Conservation (phyloP, 2,329 filamentous ascomycete species). For the Scleromitrula shiraiana region DNA sequence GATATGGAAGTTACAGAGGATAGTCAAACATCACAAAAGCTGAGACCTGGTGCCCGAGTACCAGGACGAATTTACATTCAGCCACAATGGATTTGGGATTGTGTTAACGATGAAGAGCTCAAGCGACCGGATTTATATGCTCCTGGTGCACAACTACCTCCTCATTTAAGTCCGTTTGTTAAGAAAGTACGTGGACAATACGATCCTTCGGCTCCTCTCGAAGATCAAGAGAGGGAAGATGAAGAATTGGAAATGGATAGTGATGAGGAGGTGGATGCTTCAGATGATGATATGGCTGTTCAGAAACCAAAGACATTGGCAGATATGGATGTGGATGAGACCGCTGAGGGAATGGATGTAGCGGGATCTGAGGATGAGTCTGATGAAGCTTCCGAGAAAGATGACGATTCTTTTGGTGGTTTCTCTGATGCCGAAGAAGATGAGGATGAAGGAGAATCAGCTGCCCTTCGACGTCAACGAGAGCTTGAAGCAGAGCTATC, state of each 20-base stretch:
- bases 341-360: constrained; percentile 29
- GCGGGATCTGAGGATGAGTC: constrained; percentile 31
- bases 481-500: constrained; percentile 90
- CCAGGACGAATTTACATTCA: constrained; percentile 92
- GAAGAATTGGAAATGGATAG: constrained; percentile 68
- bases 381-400: constrained; percentile 32
- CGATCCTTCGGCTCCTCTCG: constrained; percentile 78
- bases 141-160: constrained; percentile 81
- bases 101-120: constrained; percentile 83
- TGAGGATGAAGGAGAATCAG: constrained; percentile 52
- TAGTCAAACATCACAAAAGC: constrained; percentile 53
- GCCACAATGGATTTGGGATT: constrained; percentile 98
- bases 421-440: constrained; percentile 38
- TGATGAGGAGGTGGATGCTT: constrained; percentile 36
- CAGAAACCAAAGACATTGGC: constrained; percentile 35
- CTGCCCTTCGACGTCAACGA: constrained; percentile 66
- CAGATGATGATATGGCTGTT: constrained; percentile 37
- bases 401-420: constrained; percentile 26
- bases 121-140: constrained; percentile 82
- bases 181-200: constrained; percentile 81
- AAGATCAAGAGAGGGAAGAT: constrained; percentile 79
- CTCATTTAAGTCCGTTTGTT: constrained; percentile 93
- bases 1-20: constrained; percentile 46
- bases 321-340: constrained; percentile 25
- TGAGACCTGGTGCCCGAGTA: constrained; percentile 60